Evolutionary conservation across 139 green algal species (phyloP).

Genomic region (Trebouxia sp.): DNA sequence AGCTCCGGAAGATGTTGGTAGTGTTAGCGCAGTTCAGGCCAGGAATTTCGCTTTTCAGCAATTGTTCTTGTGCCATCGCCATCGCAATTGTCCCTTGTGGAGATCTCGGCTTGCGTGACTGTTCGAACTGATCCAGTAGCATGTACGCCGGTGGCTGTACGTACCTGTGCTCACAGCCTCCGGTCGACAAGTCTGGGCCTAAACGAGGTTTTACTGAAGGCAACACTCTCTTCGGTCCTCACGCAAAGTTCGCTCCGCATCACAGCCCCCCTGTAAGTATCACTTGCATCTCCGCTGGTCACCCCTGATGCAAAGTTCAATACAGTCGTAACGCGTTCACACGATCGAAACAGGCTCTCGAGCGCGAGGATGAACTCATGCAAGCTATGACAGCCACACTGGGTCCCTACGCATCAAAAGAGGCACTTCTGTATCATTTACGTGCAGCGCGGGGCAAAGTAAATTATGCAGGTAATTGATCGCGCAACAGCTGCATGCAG

Average conservation of each 20-base stretch:
- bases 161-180: neutral
- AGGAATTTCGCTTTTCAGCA: no score
- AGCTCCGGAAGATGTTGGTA: no score
- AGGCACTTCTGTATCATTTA: neutral
- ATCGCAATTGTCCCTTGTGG: no score
- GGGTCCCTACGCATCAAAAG: slow-evolving; percentile 3
- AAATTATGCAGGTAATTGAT: slow-evolving; percentile 6
- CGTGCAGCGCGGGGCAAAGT: neutral
- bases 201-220: neutral
- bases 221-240: neutral
- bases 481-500: no score
- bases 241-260: neutral
- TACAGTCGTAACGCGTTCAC: no score
- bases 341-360: neutral
- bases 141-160: slow-evolving; percentile 15
- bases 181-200: neutral
- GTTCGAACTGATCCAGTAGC: no score
- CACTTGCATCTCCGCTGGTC: no score
- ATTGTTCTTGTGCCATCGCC: no score
- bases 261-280: neutral
- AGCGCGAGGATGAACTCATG: neutral
- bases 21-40: no score
- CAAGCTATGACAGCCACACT: neutral
- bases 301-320: no score
- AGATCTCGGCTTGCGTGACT: no score